Base-by-base conservation (phyloP, 768 basidiomycete genomes). In the Epithele typhae region DNA sequence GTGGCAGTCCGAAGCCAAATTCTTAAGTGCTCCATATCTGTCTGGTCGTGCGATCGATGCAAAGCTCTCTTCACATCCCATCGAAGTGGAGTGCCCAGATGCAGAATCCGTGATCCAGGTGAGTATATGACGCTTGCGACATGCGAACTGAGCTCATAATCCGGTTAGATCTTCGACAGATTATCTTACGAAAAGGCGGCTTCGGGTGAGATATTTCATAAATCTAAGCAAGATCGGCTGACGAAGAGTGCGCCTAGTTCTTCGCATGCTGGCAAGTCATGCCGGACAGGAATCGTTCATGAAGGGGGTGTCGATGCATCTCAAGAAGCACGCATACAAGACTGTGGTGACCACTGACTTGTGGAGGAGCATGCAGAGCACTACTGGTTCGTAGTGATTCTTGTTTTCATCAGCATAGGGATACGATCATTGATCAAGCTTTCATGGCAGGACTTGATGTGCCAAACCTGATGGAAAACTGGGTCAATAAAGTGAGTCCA, bases 21-120 rank as follows among this genome's bases (percentile, higher is more conserved):
- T 97, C 69, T 84, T 96, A 52, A 81, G 78, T 18, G 68, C 71
- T 6, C 81, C 92, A 61, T 72, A 94, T 36, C 78, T 78, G 47
- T 69, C 73, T 15, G 93, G 94, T 7, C 75, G 97, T n/a, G 67
- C 70, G 25, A 76, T 96, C 41, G 95, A 98, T 59, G 79, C 91
- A 3, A 89, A 92, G 59, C 68, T 82, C 6, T 92, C 90, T 19
- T 92, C 89, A 9, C 95, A 98, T 63, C 89, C 95, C 0, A 87
- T 98, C 55, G 91, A 97, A 63, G 90, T 95, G n/a, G 84, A 87
- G 11, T 91, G 88, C 60, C 87, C 87, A 0, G 90, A 94, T 61
- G 86, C 89, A 5, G 85, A 87, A 59, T 77, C 85, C 56, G 87
- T 92, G 57, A 86, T 86, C 58, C 84, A 86, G 71, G 82, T 82